A percentile compares a stretch with the other conserved stretches of the same genome.
Conservation (phyloP, 352 stramenopile genomes). For the Phytophthora sansomeana region DNA sequence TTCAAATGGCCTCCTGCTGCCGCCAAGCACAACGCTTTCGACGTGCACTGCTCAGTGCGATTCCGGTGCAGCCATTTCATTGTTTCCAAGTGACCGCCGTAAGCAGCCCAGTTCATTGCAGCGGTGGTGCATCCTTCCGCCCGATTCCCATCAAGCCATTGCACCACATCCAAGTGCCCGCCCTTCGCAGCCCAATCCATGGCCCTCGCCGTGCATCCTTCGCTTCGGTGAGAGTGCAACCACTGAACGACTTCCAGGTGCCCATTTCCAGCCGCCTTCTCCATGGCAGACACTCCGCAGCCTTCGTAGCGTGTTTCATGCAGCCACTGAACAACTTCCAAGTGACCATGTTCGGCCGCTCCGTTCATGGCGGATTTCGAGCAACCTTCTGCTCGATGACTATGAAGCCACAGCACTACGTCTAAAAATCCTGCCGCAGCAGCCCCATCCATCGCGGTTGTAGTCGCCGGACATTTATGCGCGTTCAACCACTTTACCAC, state of each 20-base stretch:
- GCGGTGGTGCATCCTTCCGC: constrained; percentile 24
- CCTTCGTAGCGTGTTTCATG: constrained; percentile 21
- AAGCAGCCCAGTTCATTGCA: constrained; percentile 35
- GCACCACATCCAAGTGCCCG: constrained; percentile 31
- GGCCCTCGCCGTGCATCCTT: constrained; percentile 32
- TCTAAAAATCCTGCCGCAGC: constrained; percentile 20
- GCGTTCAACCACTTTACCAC: constrained; percentile 30
- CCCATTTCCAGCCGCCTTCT: constrained; percentile 37
- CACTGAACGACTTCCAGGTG: constrained; percentile 30
- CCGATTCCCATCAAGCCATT: constrained; percentile 31
- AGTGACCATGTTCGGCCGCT: constrained; percentile 26
- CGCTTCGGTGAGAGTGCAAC: constrained; percentile 22
- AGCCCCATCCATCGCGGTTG: constrained; percentile 29
- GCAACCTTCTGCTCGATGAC: constrained; percentile 22
- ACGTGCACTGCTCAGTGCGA: constrained; percentile 17
- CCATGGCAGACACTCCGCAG: constrained; percentile 29
- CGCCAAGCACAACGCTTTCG: constrained; percentile 24
- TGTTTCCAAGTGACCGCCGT: constrained; percentile 18
- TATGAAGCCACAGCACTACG: constrained; percentile 26
- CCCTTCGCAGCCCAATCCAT: constrained; percentile 38
- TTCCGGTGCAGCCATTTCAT: constrained; percentile 31
- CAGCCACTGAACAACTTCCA: constrained; percentile 28
- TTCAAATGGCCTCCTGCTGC: constrained; percentile 21
- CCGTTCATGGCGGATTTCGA: constrained; percentile 27
- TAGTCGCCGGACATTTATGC: constrained; percentile 18